Base-by-base conservation (phyloP, 331 rosid genomes). In the Malus hybrid region DNA sequence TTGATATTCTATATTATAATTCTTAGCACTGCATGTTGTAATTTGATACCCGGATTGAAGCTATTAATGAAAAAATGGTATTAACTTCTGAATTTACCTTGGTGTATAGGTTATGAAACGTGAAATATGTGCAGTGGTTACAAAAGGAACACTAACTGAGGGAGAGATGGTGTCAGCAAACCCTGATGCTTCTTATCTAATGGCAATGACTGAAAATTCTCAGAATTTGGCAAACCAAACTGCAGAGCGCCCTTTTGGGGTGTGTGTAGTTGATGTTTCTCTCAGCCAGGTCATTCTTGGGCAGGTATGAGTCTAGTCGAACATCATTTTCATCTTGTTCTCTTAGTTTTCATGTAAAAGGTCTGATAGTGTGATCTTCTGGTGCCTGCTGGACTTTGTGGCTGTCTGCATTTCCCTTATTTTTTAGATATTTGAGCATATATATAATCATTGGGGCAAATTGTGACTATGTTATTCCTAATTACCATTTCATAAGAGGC, bases 61-160 rank as follows among this genome's bases (percentile, higher is more conserved):
- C 32, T 36, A n/a, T 34, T 34, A n/a, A 55, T 44, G 48, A 64
- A 14, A 29, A 29, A 42, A 8, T 20, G 36, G 44, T 11, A 14
- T 22, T 12, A 32, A 60, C 44, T 50, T 50, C 44, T 31, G 55
- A 70, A 27, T 60, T 67, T 28, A 46, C 70, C 73, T 65, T 27
- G 57, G 48, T 68, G 76, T 75, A 34, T 67, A 94, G 99, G 99
- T 94, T 78, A 96, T 94, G 81, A 94, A 85, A 71, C 97, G 99
- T 19, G 99, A 94, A 83, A 83, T 94, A 86, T 94, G 99, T 85
- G 93, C 90, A 0, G 93, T 94, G 73, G 97, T 94, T 78, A 85
- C 97, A 15, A 92, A 92, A 87, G 97, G 93, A 77, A 94, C 97
- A 32, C 87, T 94, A 80, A 89, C 88, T 36, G 97, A 90, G 69